A percentile compares a stretch with the other conserved stretches of the same genome.
phyloP scores from a whole-genome alignment of 768 basidiomycete species.

The Boletus rubroflammeus region DNA sequence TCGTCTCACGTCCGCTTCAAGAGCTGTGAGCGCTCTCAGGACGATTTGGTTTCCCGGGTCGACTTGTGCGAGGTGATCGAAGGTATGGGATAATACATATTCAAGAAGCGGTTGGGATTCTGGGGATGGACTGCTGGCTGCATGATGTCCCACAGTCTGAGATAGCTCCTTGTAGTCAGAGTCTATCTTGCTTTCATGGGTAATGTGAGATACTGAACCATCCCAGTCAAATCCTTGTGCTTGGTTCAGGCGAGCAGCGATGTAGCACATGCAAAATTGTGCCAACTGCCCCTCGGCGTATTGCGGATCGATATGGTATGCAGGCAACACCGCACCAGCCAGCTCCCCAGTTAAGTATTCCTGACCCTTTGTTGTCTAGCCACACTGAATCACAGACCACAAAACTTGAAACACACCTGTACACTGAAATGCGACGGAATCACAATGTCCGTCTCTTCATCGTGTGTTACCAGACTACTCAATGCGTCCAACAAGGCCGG shows the following conservation, averaged over 20 bases:
- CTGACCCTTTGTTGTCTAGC: background rate
- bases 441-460: background rate
- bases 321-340: background rate
- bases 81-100: background rate
- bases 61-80: background rate
- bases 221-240: background rate
- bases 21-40: background rate
- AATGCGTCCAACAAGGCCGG: background rate
- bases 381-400: background rate
- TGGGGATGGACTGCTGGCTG: background rate
- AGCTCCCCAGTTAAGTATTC: background rate
- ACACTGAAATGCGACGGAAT: background rate
- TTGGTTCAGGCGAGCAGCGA: background rate
- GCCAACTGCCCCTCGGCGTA: background rate
- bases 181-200: background rate
- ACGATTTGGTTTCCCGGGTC: background rate
- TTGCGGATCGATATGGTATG: background rate
- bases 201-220: background rate
- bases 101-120: background rate
- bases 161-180: background rate
- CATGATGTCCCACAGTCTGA: background rate
- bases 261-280: background rate
- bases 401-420: background rate
- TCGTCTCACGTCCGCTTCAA: background rate
- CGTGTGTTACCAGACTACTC: background rate